These are phyloP conservation scores for Colletotrichum tropicale DNA, from an alignment of 2,329 filamentous ascomycete species.

Conservation along the genomic window DNA sequence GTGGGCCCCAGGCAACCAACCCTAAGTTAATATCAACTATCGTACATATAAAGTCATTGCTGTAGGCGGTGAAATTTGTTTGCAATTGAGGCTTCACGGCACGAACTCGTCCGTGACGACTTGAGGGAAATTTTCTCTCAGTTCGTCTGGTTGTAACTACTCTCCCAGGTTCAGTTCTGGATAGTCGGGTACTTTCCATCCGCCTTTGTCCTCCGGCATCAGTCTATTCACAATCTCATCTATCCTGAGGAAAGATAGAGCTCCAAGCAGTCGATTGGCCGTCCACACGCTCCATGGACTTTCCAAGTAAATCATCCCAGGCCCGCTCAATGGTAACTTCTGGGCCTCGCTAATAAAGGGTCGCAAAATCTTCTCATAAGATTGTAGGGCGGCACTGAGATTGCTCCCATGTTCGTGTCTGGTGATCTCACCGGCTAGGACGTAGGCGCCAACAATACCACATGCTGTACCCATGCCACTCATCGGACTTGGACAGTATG, in stretches of 20 bases:
- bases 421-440: slow-evolving; percentile 58
- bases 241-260: not conserved
- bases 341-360: slow-evolving; percentile 49
- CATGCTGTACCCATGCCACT: slow-evolving; percentile 57
- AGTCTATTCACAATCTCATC: not conserved
- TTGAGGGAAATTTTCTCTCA: not conserved
- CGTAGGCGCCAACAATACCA: slow-evolving; percentile 55
- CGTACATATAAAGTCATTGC: not conserved
- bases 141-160: not conserved
- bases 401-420: slow-evolving; percentile 24
- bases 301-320: slow-evolving; percentile 15
- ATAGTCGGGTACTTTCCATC: not conserved
- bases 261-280: not conserved
- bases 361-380: slow-evolving; percentile 47
- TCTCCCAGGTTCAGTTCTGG: not conserved
- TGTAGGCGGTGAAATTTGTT: not conserved
- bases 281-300: slow-evolving; percentile 11
- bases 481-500: slow-evolving; percentile 47
- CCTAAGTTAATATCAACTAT: not conserved
- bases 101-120: not conserved
- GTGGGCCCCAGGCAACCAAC: not conserved
- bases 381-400: slow-evolving; percentile 36
- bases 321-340: slow-evolving; percentile 16
- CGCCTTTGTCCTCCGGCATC: not conserved
- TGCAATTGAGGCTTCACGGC: not conserved